Conservation (phyloP, 164 flowering plant genomes). For the Malania oleifera region DNA sequence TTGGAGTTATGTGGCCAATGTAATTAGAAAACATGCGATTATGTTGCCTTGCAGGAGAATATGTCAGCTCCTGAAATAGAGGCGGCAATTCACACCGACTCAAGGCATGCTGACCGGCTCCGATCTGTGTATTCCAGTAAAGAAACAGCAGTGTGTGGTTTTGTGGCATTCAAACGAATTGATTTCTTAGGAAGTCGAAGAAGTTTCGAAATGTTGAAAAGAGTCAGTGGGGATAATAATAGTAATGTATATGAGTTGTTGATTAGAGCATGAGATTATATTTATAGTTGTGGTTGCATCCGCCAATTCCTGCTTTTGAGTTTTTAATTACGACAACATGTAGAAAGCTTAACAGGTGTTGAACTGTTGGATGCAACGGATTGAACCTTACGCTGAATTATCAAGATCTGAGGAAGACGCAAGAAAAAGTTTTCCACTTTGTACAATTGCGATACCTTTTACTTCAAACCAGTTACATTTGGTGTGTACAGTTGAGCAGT, state of each 20-base stretch:
- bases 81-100: constrained; percentile 82
- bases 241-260: constrained; percentile 74
- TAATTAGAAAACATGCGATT: background rate
- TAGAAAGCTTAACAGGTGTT: too few species aligned
- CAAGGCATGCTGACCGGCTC: constrained; percentile 81
- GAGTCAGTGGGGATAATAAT: constrained; percentile 69
- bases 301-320: background rate
- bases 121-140: constrained; percentile 57
- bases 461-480: too few species aligned
- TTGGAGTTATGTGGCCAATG: too few species aligned
- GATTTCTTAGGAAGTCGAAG: constrained; percentile 88
- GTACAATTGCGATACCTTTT: too few species aligned
- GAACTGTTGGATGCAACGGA: too few species aligned
- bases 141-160: constrained; percentile 43
- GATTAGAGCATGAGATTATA: constrained; percentile 53
- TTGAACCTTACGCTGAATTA: too few species aligned
- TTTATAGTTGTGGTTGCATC: background rate
- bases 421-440: too few species aligned
- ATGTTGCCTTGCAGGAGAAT: constrained; percentile 52
- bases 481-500: too few species aligned
- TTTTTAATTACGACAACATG: too few species aligned
- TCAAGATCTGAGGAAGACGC: too few species aligned
- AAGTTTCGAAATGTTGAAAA: constrained; percentile 91
- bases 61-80: constrained; percentile 75
- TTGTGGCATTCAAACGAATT: constrained; percentile 52